Percentiles rank a stretch among this genome's conserved stretches.
phyloP scores from a whole-genome alignment of 371 early-diverging fungal genomes.

The Rhizopus stolonifer region DNA sequence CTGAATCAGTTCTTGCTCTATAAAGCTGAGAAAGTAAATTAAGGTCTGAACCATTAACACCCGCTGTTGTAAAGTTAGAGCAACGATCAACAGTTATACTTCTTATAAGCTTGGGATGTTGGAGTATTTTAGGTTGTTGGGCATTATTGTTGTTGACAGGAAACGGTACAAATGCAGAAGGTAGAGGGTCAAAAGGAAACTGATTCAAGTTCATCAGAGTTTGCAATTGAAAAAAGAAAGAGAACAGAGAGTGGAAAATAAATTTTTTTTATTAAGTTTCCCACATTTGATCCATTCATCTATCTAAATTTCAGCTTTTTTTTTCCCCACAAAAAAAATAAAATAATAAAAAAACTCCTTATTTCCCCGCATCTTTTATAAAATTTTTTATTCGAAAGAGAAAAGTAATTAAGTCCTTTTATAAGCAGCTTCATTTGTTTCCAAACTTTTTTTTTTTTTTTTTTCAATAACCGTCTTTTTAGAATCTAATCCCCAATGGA shows the following conservation, averaged over 20 bases:
- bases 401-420: too few species aligned
- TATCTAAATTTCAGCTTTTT: too few species aligned
- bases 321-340: too few species aligned
- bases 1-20: slow-evolving; percentile 46
- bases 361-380: too few species aligned
- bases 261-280: not conserved
- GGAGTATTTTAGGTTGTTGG: slow-evolving; percentile 23
- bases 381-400: too few species aligned
- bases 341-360: too few species aligned
- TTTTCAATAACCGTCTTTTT: too few species aligned
- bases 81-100: slow-evolving; percentile 50
- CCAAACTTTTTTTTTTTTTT: not conserved
- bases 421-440: too few species aligned
- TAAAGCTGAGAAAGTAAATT: slow-evolving; percentile 49
- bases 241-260: not conserved
- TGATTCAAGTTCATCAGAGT: slow-evolving; percentile 13
- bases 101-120: slow-evolving; percentile 42
- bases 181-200: slow-evolving; percentile 4
- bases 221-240: not conserved
- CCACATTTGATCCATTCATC: not conserved
- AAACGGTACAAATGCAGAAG: not conserved
- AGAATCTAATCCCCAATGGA: too few species aligned
- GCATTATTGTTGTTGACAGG: not conserved
- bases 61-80: slow-evolving; percentile 47
- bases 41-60: slow-evolving; percentile 50